Conservation (phyloP, 169 alveolate species). For the Plasmodium malariae region DNA sequence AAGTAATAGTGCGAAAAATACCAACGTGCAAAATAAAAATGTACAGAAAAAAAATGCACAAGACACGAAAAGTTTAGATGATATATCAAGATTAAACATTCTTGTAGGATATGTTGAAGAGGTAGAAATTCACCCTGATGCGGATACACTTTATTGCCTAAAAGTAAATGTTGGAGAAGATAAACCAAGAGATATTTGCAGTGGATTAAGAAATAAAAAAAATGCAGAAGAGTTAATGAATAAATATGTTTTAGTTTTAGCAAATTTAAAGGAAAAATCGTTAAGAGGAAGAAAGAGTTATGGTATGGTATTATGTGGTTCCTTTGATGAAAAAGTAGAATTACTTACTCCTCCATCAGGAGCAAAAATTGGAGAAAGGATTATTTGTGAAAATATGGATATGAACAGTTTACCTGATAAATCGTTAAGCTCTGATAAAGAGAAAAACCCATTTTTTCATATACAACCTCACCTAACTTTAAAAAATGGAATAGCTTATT, state of each 20-base stretch:
- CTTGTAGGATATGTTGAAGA: slow-evolving; percentile 81
- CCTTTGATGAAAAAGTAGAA: slow-evolving; percentile 50
- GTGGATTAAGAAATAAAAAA: slow-evolving; percentile 86
- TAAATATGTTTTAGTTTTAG: slow-evolving; percentile 86
- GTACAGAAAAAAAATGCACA: slow-evolving; percentile 30
- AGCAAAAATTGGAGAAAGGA: slow-evolving; percentile 62
- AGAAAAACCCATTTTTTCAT: slow-evolving; percentile 60
- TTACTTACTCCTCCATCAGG: slow-evolving; percentile 68
- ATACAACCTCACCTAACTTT: slow-evolving; percentile 56
- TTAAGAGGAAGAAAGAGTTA: slow-evolving; percentile 88
- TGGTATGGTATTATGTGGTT: slow-evolving; percentile 88
- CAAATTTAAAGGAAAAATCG: slow-evolving; percentile 87
- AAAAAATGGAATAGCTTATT: slow-evolving; percentile 54
- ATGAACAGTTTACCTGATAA: slow-evolving; percentile 46
- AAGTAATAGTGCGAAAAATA: slow-evolving; percentile 28
- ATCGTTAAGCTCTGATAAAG: slow-evolving; percentile 57
- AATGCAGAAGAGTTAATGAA: slow-evolving; percentile 85
- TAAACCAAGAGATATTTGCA: slow-evolving; percentile 84
- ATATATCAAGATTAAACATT: slow-evolving; percentile 81
- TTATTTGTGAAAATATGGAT: slow-evolving; percentile 48
- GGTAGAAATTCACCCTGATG: slow-evolving; percentile 86
- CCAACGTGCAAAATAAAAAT: slow-evolving; percentile 55
- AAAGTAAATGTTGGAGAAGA: slow-evolving; percentile 84
- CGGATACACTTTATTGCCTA: slow-evolving; percentile 85
- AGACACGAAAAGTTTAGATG: slow-evolving; percentile 81